These are phyloP conservation scores for Drechslerella stenobrocha DNA, from an alignment of 2,329 filamentous ascomycete genomes.

Conservation along the genomic window DNA sequence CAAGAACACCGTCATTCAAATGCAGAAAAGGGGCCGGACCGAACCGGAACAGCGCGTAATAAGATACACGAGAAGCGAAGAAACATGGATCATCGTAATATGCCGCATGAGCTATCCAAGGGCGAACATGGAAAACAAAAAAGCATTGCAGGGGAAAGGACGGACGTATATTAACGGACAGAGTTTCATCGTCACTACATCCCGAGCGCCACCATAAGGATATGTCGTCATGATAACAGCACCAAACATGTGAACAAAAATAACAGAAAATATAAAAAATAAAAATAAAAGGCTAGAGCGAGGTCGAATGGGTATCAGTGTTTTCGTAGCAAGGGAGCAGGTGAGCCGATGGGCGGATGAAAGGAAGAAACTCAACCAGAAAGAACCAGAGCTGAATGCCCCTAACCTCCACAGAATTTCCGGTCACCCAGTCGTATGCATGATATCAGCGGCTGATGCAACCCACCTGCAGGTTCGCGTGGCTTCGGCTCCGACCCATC, in stretches of 20 bases:
- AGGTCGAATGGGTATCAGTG: conserved; percentile 5
- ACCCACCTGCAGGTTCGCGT: neutral
- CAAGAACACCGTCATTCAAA: conserved; percentile 6
- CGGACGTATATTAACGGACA: too few species aligned
- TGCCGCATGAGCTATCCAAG: too few species aligned
- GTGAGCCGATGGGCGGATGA: neutral
- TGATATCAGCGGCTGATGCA: neutral
- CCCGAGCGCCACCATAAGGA: too few species aligned
- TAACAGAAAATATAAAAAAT: neutral
- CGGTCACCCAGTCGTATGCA: neutral
- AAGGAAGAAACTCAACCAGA: neutral
- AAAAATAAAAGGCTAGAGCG: neutral
- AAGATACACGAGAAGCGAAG: conserved; percentile 1
- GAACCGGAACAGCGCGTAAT: neutral
- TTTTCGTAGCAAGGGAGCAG: neutral
- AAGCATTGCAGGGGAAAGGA: too few species aligned
- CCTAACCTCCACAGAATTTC: neutral
- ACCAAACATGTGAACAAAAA: neutral
- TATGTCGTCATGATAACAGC: neutral
- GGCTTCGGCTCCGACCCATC: neutral
- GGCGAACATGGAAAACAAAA: too few species aligned
- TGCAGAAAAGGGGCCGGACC: neutral
- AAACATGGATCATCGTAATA: neutral
- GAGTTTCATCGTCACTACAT: too few species aligned
- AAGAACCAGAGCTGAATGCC: neutral